Base-by-base conservation (phyloP, 2,329 filamentous ascomycete species). In the Camptophora hylomeconis region DNA sequence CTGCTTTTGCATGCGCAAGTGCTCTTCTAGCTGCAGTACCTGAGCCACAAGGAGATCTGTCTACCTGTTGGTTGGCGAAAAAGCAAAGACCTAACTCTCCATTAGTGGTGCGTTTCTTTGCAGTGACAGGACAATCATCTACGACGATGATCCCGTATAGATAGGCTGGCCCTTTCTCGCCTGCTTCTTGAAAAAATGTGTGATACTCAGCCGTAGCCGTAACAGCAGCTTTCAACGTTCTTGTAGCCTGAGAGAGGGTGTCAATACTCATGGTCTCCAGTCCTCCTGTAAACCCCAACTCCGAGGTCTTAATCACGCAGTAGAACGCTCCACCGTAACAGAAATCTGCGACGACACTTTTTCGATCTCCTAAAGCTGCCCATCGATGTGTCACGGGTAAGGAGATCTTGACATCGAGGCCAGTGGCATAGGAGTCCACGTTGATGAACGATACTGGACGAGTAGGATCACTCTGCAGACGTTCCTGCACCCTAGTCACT, bases 241-340 rank as follows among this genome's bases (percentile, higher is more conserved):
- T 42, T 0, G 56, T 52, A 2, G 51, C 49, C 11, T 39, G 30
- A 14, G 52, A 49, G 22, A 58, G 40, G 7, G 40, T 42, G 3
- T 38, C 35, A 3, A 57, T 20, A 18, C 56, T 41, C 2, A 57
- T 32, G 3, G 36, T 33, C 3, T 13, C 27, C 17, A 43, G 24
- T 1, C 49, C 46, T 5, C 29, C n/a, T 4, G 36, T n/a, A 28
- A 63, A 61, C 0, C 59, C 61, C 2, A 65, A 43, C 17, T 57
- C 50, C 2, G 35, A 29, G 0, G 50, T 53, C 3, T 46, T 24
- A 9, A 61, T 42, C 1, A 65, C 26, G 22, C 49, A 50, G 36
- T 57, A 64, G 34, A 60, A 65, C 0, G 58, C 56, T 2, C 61
- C 60, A 1, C 61, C 61, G 26, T 59, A 65, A 15, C 50, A 46